These are phyloP conservation scores for Adenanthera pavonina DNA, from an alignment of 306 rosid species.

Conservation along the genomic window DNA sequence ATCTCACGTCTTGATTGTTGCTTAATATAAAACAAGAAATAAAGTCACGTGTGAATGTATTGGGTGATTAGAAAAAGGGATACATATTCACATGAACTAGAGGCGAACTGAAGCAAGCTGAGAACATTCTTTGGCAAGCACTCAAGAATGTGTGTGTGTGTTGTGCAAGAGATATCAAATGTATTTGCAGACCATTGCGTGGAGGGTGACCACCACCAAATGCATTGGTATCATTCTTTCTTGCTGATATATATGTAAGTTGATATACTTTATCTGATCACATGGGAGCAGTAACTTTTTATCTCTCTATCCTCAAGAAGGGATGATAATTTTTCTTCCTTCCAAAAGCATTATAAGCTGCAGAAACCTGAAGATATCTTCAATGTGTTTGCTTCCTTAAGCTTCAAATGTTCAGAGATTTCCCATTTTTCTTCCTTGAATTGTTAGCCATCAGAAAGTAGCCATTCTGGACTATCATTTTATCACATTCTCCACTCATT, in stretches of 20 bases:
- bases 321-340: conserved; percentile 46
- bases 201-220: conserved; percentile 46
- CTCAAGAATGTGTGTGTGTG: conserved; percentile 34
- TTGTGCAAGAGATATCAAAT: conserved; percentile 32
- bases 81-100: background rate
- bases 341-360: conserved; percentile 32
- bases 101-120: conserved; percentile 29
- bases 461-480: conserved; percentile 50
- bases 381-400: conserved; percentile 47
- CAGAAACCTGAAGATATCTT: conserved; percentile 13
- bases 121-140: conserved; percentile 27
- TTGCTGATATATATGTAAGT: background rate
- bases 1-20: background rate
- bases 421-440: conserved; percentile 43
- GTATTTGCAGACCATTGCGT: conserved; percentile 3
- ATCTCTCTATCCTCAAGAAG: conserved; percentile 36
- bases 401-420: conserved; percentile 40
- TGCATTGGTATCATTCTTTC: conserved; percentile 53
- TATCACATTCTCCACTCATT: conserved; percentile 37
- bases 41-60: too few relatives aligned
- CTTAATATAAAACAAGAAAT: background rate
- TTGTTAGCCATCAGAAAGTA: conserved; percentile 40
- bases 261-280: conserved; percentile 29
- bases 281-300: background rate
- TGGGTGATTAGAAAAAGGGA: background rate